Percentiles rank a stretch among this genome's conserved stretches.
Conservation (phyloP, 192 early-diverging fungal genomes). For the Phycomyces nitens region DNA sequence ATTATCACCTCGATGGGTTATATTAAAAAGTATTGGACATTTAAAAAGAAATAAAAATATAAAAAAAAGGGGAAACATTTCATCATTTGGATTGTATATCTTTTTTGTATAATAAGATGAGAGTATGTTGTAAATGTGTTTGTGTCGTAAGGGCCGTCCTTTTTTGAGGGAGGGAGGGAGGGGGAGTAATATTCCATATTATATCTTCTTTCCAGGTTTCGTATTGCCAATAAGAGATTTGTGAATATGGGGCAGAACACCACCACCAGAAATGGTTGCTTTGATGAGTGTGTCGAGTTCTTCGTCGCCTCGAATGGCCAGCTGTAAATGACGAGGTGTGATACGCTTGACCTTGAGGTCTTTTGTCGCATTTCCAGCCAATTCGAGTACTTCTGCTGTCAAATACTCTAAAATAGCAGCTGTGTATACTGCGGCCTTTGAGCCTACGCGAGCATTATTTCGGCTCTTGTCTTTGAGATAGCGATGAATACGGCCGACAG, state of each 20-base stretch:
- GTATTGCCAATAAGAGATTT: constrained; percentile 53
- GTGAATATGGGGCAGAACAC: constrained; percentile 74
- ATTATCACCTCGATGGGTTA: too few species aligned
- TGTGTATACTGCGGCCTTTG: constrained; percentile 88
- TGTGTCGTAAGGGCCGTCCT: too few species aligned
- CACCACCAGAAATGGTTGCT: constrained; percentile 88
- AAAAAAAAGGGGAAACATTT: too few species aligned
- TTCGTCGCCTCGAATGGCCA: constrained; percentile 91
- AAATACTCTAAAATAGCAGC: constrained; percentile 92
- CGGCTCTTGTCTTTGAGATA: constrained; percentile 81
- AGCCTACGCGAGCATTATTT: constrained; percentile 81
- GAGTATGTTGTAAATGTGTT: too few species aligned
- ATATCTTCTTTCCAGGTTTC: constrained; percentile 43
- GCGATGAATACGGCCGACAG: constrained; percentile 91
- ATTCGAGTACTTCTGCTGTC: constrained; percentile 88
- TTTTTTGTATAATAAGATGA: too few species aligned
- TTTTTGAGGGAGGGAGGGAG: too few species aligned
- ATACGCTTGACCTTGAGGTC: constrained; percentile 91
- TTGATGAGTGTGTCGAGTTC: constrained; percentile 86
- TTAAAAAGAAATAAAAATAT: too few species aligned
- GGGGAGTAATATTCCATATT: too few species aligned
- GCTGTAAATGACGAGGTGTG: constrained; percentile 83
- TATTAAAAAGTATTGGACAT: too few species aligned
- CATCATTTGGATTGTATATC: too few species aligned
- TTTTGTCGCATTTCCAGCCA: constrained; percentile 89